Evolutionary conservation across 306 rosid species (phyloP).

Genomic region (Carpinus fangiana): DNA sequence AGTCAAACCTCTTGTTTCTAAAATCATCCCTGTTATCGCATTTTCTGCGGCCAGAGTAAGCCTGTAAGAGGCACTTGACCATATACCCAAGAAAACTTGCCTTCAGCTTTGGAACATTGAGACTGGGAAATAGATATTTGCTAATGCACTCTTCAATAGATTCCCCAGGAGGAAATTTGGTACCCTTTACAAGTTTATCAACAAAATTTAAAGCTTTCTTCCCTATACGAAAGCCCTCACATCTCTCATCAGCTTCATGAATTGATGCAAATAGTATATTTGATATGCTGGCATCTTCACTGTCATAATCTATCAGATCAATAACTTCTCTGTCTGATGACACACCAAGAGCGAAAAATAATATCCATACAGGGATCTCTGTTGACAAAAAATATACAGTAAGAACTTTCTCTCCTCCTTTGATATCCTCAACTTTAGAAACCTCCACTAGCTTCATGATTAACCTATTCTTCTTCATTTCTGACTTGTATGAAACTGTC

Average conservation of each 20-base stretch:
- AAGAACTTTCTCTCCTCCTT: constrained; percentile 67
- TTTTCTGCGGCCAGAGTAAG: constrained; percentile 67
- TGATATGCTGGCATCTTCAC: constrained; percentile 52
- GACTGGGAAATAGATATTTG: constrained; percentile 59
- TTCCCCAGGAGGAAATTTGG: constrained; percentile 76
- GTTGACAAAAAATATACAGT: constrained; percentile 68
- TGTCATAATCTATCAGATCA: constrained; percentile 61
- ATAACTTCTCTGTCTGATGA: constrained; percentile 76
- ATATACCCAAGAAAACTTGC: constrained; percentile 85
- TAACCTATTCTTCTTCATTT: constrained; percentile 71
- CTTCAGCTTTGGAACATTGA: constrained; percentile 59
- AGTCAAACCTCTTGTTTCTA: constrained; percentile 86
- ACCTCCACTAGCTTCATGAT: constrained; percentile 55
- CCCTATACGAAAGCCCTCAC: constrained; percentile 50
- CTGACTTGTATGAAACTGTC: constrained; percentile 71
- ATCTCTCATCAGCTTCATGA: constrained; percentile 58
- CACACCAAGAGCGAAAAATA: constrained; percentile 83
- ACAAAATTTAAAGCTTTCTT: constrained; percentile 42
- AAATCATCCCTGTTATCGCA: constrained; percentile 88
- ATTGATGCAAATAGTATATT: constrained; percentile 79
- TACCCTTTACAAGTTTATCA: constrained; percentile 47
- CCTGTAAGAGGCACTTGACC: constrained; percentile 87
- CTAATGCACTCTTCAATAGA: constrained; percentile 64
- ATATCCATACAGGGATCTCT: constrained; percentile 81
- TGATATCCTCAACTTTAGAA: constrained; percentile 52